Percentiles rank a stretch among this genome's conserved stretches.
phyloP scores from a whole-genome alignment of 2,329 filamentous ascomycete species.

The Dothistroma pini region DNA sequence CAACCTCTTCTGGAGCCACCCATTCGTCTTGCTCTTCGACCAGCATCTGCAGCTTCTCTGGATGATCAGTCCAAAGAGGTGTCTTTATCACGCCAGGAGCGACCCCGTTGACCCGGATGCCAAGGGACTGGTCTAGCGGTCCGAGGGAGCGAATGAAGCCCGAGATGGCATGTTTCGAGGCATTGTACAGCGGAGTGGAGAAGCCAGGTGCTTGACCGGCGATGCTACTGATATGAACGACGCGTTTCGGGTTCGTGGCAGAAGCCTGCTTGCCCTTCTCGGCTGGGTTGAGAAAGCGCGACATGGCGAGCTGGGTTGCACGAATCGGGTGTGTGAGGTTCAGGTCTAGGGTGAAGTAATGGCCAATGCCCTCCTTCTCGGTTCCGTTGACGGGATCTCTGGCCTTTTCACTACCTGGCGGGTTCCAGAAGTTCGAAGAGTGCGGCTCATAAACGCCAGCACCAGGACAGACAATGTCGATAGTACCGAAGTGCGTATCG shows the following conservation, averaged over 20 bases:
- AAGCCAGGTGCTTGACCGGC: conserved; percentile 42
- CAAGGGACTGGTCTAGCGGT: conserved; percentile 46
- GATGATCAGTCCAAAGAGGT: conserved; percentile 59
- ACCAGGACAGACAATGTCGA: conserved; percentile 49
- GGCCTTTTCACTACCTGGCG: conserved; percentile 38
- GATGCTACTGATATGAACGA: conserved; percentile 45
- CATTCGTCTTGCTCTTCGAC: conserved; percentile 50
- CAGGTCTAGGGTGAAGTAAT: conserved; percentile 43
- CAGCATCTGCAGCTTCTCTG: conserved; percentile 55
- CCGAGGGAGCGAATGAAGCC: conserved; percentile 51
- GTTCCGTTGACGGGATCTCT: conserved; percentile 35
- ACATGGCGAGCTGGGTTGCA: conserved; percentile 46
- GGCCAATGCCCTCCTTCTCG: conserved; percentile 27
- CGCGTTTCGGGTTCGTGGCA: conserved; percentile 42
- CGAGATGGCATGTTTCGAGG: conserved; percentile 45
- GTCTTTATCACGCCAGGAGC: conserved; percentile 60
- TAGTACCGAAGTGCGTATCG: conserved; percentile 44
- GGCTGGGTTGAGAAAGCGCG: conserved; percentile 40
- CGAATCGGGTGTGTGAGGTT: conserved; percentile 49
- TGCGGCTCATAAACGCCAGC: conserved; percentile 49
- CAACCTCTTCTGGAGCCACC: conserved; percentile 60
- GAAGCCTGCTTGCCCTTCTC: conserved; percentile 32
- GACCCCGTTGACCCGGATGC: conserved; percentile 58
- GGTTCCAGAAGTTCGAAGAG: conserved; percentile 49
- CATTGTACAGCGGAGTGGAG: conserved; percentile 43